Base-by-base conservation (phyloP, 2,329 filamentous ascomycete genomes). In the Colletotrichum tabaci region DNA sequence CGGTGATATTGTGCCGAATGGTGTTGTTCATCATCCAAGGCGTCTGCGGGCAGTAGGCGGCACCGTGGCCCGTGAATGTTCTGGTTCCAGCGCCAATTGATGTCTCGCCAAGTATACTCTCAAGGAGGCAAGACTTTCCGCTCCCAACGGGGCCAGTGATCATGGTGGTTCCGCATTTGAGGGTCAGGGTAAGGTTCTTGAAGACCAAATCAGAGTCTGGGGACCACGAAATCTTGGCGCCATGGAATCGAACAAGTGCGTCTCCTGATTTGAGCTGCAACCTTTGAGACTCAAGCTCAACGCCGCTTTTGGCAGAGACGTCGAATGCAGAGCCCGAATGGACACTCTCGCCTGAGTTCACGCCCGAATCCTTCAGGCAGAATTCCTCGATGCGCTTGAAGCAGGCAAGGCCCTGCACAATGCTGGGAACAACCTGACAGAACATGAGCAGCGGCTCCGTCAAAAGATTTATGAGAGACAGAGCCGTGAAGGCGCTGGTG, bases 1-100 rank as follows among this genome's bases (percentile, higher is more conserved):
- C 84, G 0, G 82, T 69, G 6, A 87, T 83, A 46, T 82, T 83
- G 0, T 83, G 73, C 9, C 77, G 77, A n/a, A 86, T 74, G 0
- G 80, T 82, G 2, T 74, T 77, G 67, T 86, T 86, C 26, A 62
- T 38, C 8, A 73, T 44, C 71, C 71, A 73, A 4, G 71, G 57
- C 15, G 38, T 49, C 26, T 71, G 71, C 3, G 61, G 40, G 5
- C 71, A 73, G 38, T 66, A 73, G 9, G 71, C 71, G 15, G 55
- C 18, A 10, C 42, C 42, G 15, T 44, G 4, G 13, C 0, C 6
- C 0, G 42, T 35, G 3, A 30, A 21, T 4, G n/a, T 23, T 21
- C 23, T 26, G 2, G 26, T 49, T 3, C 58, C 66, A 10, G 4
- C 26, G 5, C 1, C 10, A 4, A 52, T 13, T 9, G 52, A 40